Evolutionary conservation across 2,329 filamentous ascomycete species (phyloP).

Genomic region (Bipolaris sorokiniana): DNA sequence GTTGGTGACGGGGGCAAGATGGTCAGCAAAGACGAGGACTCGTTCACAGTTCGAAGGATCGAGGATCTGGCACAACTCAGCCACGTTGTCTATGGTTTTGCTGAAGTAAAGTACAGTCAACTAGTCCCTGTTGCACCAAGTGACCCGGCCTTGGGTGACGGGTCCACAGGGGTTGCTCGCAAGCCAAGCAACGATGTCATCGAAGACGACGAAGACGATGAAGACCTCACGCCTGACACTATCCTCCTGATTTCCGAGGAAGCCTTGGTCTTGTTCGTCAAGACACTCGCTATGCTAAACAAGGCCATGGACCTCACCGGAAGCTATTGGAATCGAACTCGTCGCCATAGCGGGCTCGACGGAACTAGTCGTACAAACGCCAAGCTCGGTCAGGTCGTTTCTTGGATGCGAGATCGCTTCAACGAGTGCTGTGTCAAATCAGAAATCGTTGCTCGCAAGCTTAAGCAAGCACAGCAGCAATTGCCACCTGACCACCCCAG

Average conservation of each 20-base stretch:
- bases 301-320: slow-evolving; percentile 96
- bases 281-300: slow-evolving; percentile 85
- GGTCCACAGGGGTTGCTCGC: slow-evolving; percentile 56
- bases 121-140: slow-evolving; percentile 85
- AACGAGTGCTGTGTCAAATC: slow-evolving; percentile 98
- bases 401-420: slow-evolving; percentile 93
- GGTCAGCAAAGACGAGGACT: slow-evolving; percentile 75
- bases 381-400: slow-evolving; percentile 87
- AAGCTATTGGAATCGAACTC: slow-evolving; percentile 85
- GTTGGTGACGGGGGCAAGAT: slow-evolving; percentile 68
- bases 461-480: slow-evolving; percentile 83
- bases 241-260: slow-evolving; percentile 89
- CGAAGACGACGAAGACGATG: slow-evolving; percentile 58
- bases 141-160: slow-evolving; percentile 70
- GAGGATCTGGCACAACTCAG: slow-evolving; percentile 92
- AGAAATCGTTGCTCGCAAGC: slow-evolving; percentile 86
- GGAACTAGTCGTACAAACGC: slow-evolving; percentile 45
- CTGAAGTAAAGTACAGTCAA: slow-evolving; percentile 98
- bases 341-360: slow-evolving; percentile 62
- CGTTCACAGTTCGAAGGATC: slow-evolving; percentile 76
- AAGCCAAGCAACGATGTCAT: slow-evolving; percentile 56
- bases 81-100: slow-evolving; percentile 96
- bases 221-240: slow-evolving; percentile 82
- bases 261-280: slow-evolving; percentile 93
- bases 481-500: slow-evolving; percentile 84